A percentile compares a stretch with the other conserved stretches of the same genome.
These are phyloP conservation scores for Pleurotus sapidus DNA, from an alignment of 768 basidiomycete species.

Conservation along the genomic window DNA sequence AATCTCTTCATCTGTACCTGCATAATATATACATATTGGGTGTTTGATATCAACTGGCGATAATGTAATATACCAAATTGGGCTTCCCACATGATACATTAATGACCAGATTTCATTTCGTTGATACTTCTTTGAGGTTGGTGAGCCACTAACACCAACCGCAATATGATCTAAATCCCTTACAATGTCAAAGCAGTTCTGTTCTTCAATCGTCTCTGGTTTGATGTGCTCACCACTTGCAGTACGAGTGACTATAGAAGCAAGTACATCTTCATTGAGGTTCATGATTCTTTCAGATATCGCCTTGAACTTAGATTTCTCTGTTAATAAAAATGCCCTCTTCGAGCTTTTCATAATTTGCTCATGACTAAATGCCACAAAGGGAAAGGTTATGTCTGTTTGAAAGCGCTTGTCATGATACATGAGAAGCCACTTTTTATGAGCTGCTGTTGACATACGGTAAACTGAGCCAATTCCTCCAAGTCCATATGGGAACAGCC, in stretches of 20 bases:
- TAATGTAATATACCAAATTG: no score
- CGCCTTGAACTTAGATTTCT: conserved; percentile 21
- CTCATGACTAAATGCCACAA: conserved; percentile 26
- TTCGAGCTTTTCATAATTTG: conserved; percentile 20
- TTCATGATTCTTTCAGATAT: conserved; percentile 18
- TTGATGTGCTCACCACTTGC: conserved; percentile 19
- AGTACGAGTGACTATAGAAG: conserved; percentile 16
- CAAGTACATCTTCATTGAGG: conserved; percentile 20
- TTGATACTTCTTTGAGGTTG: background rate
- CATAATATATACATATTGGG: no score
- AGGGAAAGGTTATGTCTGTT: conserved; percentile 21
- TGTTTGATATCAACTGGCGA: no score
- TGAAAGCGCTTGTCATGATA: no score
- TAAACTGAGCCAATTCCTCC: conserved; percentile 21
- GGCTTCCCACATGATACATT: no score
- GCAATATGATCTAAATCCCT: conserved; percentile 34
- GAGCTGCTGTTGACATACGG: conserved; percentile 13
- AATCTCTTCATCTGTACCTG: no score
- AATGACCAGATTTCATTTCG: no score
- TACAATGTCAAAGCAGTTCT: conserved; percentile 32
- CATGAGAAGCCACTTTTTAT: no score
- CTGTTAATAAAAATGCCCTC: conserved; percentile 24
- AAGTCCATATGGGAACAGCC: conserved; percentile 39
- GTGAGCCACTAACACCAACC: conserved; percentile 24
- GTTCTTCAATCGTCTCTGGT: conserved; percentile 27